Evolutionary conservation across 805 yeast species (phyloP).

Genomic region (Suhomyces emberorum): DNA sequence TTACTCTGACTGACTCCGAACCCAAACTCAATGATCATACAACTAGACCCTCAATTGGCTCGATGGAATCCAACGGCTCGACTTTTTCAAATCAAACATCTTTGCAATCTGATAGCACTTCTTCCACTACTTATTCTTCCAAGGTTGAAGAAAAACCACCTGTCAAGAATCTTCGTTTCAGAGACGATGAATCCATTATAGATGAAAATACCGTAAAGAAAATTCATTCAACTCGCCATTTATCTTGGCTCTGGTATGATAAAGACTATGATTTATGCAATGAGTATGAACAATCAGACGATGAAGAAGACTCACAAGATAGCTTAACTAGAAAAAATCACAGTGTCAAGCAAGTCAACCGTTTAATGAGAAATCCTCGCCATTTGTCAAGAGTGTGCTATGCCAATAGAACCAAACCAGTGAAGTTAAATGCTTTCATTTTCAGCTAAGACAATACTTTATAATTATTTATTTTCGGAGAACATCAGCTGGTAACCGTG

Average conservation of each 20-base stretch:
- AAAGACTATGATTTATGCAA: slow-evolving; percentile 22
- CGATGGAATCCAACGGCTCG: slow-evolving; percentile 6
- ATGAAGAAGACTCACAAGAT: slow-evolving; percentile 7
- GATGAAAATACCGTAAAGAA: neutral
- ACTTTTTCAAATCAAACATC: slow-evolving; percentile 4
- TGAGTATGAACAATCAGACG: slow-evolving; percentile 16
- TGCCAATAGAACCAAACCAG: slow-evolving; percentile 16
- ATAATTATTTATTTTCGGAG: no score
- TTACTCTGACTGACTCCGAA: neutral
- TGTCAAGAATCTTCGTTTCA: slow-evolving; percentile 10
- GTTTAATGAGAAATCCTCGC: slow-evolving; percentile 12
- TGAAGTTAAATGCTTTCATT: slow-evolving; percentile 14
- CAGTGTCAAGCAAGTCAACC: slow-evolving; percentile 21
- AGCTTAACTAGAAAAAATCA: slow-evolving; percentile 11
- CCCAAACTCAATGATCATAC: neutral
- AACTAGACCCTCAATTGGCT: slow-evolving; percentile 4
- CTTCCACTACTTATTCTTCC: slow-evolving; percentile 3
- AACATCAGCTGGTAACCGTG: no score
- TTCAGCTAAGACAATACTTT: slow-evolving; percentile 6
- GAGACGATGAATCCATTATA: slow-evolving; percentile 18
- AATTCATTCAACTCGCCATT: slow-evolving; percentile 9
- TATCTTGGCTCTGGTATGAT: slow-evolving; percentile 33
- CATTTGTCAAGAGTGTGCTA: slow-evolving; percentile 22
- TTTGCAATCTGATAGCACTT: slow-evolving; percentile 4
- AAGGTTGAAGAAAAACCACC: slow-evolving; percentile 3